phyloP scores from a whole-genome alignment of 495 filamentous ascomycete genomes.

The Astrothelium subdiscretum region DNA sequence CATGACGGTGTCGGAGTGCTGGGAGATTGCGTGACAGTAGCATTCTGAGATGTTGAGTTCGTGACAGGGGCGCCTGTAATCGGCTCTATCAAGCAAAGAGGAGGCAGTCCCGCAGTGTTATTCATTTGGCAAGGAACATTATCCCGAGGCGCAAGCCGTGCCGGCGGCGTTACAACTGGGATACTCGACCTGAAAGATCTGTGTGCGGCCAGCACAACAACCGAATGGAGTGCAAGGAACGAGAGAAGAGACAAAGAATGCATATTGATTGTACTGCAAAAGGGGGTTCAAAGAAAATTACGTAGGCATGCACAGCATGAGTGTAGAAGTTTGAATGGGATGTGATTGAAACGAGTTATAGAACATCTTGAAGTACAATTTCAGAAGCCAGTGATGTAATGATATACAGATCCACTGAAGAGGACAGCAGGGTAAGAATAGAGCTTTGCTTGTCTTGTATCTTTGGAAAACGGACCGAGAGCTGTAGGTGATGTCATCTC shows the following conservation, averaged over 20 bases:
- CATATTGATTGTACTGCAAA: background rate
- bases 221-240: background rate
- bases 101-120: background rate
- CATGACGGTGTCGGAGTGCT: background rate
- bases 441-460: background rate
- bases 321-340: background rate
- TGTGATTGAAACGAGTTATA: background rate
- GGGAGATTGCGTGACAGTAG: background rate
- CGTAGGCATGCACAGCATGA: background rate
- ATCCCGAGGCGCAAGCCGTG: background rate
- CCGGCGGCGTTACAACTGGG: background rate
- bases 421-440: background rate
- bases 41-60: background rate
- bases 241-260: background rate
- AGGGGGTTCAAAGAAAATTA: background rate
- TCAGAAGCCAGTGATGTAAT: background rate
- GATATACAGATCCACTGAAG: background rate
- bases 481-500: background rate
- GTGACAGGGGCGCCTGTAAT: background rate
- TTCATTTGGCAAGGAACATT: background rate
- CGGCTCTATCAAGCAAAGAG: background rate
- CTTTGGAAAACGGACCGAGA: background rate
- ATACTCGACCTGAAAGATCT: background rate
- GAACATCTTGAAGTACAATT: background rate
- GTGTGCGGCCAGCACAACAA: background rate